phyloP scores from a whole-genome alignment of 2,329 filamentous ascomycete genomes.

The Scytalidium lignicola region DNA sequence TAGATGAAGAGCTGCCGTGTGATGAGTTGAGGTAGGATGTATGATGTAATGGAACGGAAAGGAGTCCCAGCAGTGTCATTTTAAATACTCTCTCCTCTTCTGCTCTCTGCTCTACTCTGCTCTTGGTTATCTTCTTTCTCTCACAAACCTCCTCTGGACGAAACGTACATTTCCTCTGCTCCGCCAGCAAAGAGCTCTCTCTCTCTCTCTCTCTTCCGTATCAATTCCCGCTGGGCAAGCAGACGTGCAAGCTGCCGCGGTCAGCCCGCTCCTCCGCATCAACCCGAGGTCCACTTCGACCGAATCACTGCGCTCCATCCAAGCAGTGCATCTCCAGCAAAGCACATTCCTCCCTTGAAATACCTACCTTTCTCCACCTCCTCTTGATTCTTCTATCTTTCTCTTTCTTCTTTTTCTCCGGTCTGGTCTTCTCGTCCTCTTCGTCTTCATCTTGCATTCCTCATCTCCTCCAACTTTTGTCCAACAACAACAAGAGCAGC shows the following conservation, averaged over 20 bases:
- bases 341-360: conserved; percentile 6
- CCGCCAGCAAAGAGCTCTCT: neutral
- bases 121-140: no score
- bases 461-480: conserved; percentile 1
- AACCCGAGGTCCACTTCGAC: conserved; percentile 22
- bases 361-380: conserved; percentile 3
- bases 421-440: neutral
- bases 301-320: neutral
- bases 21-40: no score
- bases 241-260: neutral
- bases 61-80: no score
- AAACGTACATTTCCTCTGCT: no score
- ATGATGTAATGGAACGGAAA: no score
- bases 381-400: neutral
- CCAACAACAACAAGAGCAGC: conserved; percentile 5
- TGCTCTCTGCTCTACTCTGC: no score
- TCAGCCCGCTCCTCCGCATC: conserved; percentile 14
- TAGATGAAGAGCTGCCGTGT: no score
- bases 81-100: no score
- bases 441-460: neutral
- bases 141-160: no score
- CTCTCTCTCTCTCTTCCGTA: neutral
- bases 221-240: neutral
- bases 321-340: conserved; percentile 2
- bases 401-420: neutral